Evolutionary conservation across 352 stramenopile species (phyloP), one percentile per base, ranked within the genome.

Genomic region (Blastocystis sp.): DNA sequence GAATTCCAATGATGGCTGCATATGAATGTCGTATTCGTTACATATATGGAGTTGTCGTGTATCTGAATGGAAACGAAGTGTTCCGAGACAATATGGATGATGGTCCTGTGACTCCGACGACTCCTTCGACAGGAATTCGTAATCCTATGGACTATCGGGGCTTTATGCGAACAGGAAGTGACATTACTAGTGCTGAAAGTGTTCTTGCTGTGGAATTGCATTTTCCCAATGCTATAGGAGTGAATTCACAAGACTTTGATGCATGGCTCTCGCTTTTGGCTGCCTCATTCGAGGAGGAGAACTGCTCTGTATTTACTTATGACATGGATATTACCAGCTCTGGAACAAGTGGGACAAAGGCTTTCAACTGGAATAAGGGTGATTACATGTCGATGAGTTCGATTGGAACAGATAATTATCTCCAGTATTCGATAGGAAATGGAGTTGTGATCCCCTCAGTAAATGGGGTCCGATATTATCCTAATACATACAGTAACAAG

Each of bases 41-140:
- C 26, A 20, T n/a, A 1, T 63, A 81, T 4, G 70, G 70, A 24
- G 64, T 81, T 24, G 70, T 81, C 24, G 70, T 68, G 20, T 81
- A 81, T 24, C 1, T 81, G 9, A 81, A 81, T 37, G 70, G 70
- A 16, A 18, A 55, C 16, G 70, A 81, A 81, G 50, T 81, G 55
- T 81, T 68, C 30, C 50, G 70, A 47, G 55, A 66, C 8, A 54
- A 81, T 24, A 68, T 68, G 26, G 8, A 24, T 8, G 55, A 26
- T 24, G 70, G 70, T 20, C 11, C n/a, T 8, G 55, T 81, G 24
- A 41, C 70, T 70, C 13, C n/a, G 24, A 81, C 7, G 3, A 82
- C 73, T 66, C 39, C 39, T 20, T 45, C 43, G 18, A 68, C 73
- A 5, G 73, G 54, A 26, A 30, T 11, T 34, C 26, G 26, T 9